Conservation (phyloP, 805 yeast species). For the Henningerozyma blattae region DNA sequence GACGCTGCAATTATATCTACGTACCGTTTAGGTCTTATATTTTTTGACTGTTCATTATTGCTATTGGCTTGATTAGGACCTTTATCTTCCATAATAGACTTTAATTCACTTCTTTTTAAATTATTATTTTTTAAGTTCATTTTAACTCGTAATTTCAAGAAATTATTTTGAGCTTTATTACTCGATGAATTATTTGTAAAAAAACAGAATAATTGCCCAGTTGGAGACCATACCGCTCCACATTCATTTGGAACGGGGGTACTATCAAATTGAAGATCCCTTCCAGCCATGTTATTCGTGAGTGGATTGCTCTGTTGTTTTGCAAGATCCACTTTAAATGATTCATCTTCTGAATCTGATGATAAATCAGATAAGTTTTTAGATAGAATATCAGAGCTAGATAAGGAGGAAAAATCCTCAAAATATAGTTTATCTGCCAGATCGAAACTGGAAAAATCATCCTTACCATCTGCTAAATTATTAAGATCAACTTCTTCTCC, state of each 20-base stretch:
- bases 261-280: slow-evolving; percentile 41
- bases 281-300: slow-evolving; percentile 5
- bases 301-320: neutral
- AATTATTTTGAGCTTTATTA: slow-evolving; percentile 28
- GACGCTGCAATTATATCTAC: slow-evolving; percentile 17
- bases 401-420: slow-evolving; percentile 24
- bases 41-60: slow-evolving; percentile 1
- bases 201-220: slow-evolving; percentile 73
- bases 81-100: neutral
- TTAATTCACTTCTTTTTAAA: neutral
- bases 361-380: slow-evolving; percentile 13
- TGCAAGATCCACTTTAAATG: slow-evolving; percentile 13
- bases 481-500: slow-evolving; percentile 62
- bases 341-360: slow-evolving; percentile 31
- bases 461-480: slow-evolving; percentile 25
- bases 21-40: slow-evolving; percentile 22
- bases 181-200: slow-evolving; percentile 45
- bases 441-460: slow-evolving; percentile 21
- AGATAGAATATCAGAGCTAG: slow-evolving; percentile 19
- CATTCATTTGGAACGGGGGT: slow-evolving; percentile 91
- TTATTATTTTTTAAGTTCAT: slow-evolving; percentile 13
- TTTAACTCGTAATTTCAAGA: slow-evolving; percentile 14
- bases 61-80: neutral
- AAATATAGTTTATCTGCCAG: slow-evolving; percentile 21
- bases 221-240: slow-evolving; percentile 79